Base-by-base conservation (phyloP, 805 yeast genomes). In the Jamesozyma spencerorum region DNA sequence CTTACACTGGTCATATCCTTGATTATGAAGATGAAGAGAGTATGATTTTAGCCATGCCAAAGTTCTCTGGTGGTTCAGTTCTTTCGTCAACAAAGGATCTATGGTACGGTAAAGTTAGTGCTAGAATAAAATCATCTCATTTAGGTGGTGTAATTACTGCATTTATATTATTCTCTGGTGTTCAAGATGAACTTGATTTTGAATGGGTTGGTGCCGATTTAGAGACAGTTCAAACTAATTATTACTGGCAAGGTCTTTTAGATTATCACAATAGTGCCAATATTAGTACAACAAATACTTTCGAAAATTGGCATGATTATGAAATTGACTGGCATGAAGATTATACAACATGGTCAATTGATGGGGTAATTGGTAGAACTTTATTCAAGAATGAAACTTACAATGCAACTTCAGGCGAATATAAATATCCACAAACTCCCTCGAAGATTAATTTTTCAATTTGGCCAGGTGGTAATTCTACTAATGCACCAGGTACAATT, bases 121-220 rank as follows among this genome's bases (percentile, higher is more conserved):
- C 81, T 37, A 72, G 67, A 37, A 54, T 86, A 54, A 86, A 81
- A 66, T 68, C 90, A 0, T 82, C 95, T 1, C 84, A 77, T 55
- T 72, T 71, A 30, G 69, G 63, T 8, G 97, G 97, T 70, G 95
- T 87, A 29, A 74, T 87, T 43, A 72, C 94, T 13, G 88, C 95
- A 24, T 76, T 79, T 54, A 85, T 87, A 62, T 60, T 85, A 39
- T 81, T 77, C 62, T 84, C 95, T 6, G 83, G 84, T 57, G 85
- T 81, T 32, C 78, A 84, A 69, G 97, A 87, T 68, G 97, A 88
- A 71, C 73, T 87, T 53, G 97, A 88, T 72, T 79, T 64, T 56
- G 96, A 88, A 67, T 81, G 78, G 50, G 81, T 86, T 47, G 97
- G 97, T 44, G 73, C 74, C 54, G 75, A 82, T 54, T 63, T 84